A percentile compares a stretch with the other conserved stretches of the same genome.
Evolutionary conservation across 345 rosid species (phyloP).

Genomic region (Hirschfeldia incana): DNA sequence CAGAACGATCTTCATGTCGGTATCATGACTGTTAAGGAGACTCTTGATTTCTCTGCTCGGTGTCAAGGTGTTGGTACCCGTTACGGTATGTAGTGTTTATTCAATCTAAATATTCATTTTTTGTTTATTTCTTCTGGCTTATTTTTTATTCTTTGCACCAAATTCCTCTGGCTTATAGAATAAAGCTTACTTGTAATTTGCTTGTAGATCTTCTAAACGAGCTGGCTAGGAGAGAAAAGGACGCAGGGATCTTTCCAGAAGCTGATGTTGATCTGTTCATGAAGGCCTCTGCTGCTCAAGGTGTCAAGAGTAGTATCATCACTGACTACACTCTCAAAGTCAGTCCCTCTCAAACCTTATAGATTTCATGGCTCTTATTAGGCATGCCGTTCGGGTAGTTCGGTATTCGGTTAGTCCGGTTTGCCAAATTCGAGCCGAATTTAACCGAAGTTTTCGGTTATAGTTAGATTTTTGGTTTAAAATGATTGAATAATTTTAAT

Average conservation of each 20-base stretch:
- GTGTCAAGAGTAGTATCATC: conserved; percentile 57
- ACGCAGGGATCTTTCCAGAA: conserved; percentile 79
- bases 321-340: conserved; percentile 80
- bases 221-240: conserved; percentile 80
- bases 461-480: background rate
- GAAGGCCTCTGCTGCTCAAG: conserved; percentile 87
- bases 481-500: no score
- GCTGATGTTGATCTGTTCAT: conserved; percentile 83
- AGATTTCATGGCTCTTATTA: background rate
- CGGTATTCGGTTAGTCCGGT: background rate
- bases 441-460: no score
- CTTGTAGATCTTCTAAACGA: conserved; percentile 64
- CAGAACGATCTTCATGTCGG: conserved; percentile 83
- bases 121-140: background rate
- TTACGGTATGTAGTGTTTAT: conserved; percentile 52
- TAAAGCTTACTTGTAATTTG: background rate
- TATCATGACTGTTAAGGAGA: conserved; percentile 83
- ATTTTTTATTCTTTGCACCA: background rate
- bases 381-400: background rate
- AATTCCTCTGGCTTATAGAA: background rate
- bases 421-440: no score
- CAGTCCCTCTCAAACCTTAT: conserved; percentile 9
- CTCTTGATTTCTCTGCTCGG: conserved; percentile 79
- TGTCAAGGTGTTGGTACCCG: conserved; percentile 83
- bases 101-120: no score